Evolutionary conservation across 2,329 filamentous ascomycete species (phyloP), one percentile per base, ranked within the genome.

Genomic region (Cladosporium austrohemisphaericum): DNA sequence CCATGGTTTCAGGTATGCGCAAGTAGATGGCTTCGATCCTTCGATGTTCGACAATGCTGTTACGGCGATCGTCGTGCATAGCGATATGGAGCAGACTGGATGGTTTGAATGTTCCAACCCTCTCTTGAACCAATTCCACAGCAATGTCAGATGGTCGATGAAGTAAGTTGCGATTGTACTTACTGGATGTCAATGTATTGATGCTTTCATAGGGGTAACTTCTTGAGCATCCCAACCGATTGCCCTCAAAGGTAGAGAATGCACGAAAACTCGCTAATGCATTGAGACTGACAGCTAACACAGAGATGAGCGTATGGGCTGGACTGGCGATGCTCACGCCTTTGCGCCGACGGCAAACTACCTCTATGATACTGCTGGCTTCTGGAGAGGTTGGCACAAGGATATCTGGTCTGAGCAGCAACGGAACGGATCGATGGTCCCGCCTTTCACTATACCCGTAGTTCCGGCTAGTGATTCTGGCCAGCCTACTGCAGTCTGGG

Each of bases 121-220:
- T 0, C 62, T 74, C 3, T 54, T 83, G 20, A 83, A 81, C 55
- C 65, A 74, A 37, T 70, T 84, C 4, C 74, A 82, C 53, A 47
- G 69, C 1, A 83, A 83, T 47, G 70, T 77, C 0, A 58, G 67
- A 23, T 82, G 79, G 79, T 73, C 72, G 4, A 80, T 81, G 73
- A 71, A 72, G 22, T 44, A 38, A 38, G 41, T n/a, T 10, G 20
- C n/a, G 10, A 16, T 11, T 20, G 5, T 7, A 31, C 4, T 31
- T 5, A 5, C 14, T 5, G 5, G 4, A 31, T n/a, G 14, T 10
- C 5, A 31, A 31, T 10, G 6, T 28, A 31, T n/a, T 31, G 29
- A 31, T 13, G 5, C 14, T 13, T 16, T 32, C 19, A 10, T 9
- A 44, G 41, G 29, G 78, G 78, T 0, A 83, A 83, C 55, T 82